Evolutionary conservation across 2,329 filamentous ascomycete species (phyloP), one percentile per base, ranked within the genome.

Genomic region (Fusarium napiforme): DNA sequence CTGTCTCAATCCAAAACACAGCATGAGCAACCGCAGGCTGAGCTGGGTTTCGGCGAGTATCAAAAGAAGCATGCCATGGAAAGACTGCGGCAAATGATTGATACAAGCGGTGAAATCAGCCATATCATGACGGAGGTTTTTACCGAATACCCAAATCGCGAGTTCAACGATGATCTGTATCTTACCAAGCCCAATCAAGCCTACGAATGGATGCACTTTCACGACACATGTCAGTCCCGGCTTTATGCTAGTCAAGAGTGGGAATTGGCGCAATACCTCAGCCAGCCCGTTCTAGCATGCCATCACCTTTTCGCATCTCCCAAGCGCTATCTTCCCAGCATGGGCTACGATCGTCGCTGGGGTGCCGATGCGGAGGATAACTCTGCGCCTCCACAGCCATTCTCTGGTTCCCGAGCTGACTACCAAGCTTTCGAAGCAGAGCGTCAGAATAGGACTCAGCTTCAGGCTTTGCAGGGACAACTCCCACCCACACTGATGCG

Each of bases 181-280:
- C 90, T 99, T 37, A 93, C 92, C 39, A 99, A 99, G 79, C 97
- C 97, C 0, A 91, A 92, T 74, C 85, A 89, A 80, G 94, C 94
- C 2, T 97, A 97, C 81, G 96, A 98, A 78, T 99, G 96, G 96
- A 89, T 99, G 62, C 87, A 97, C 81, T 98, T 99, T 82, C 93
- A 98, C 82, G 96, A 98, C 78, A 85, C 87, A 1, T 91, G 97
- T 71, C 94, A 94, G 30, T 91, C 92, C 2, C 90, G 92, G 43
- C 88, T 98, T 3, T 97, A 92, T 79, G 85, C 90, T n/a, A 91
- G 89, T 67, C 96, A 98, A 80, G 95, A 97, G 63, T 99, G 96
- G 93, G 96, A 99, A 81, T 85, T 99, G 21, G 90, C 89, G 1
- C 92, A 94, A 0, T 99, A 99, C 80, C 88, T 98, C 55, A 93